A percentile compares a stretch with the other conserved stretches of the same genome.
Conservation (phyloP, 2,329 filamentous ascomycete species). For the Cladorrhinum sp. region DNA sequence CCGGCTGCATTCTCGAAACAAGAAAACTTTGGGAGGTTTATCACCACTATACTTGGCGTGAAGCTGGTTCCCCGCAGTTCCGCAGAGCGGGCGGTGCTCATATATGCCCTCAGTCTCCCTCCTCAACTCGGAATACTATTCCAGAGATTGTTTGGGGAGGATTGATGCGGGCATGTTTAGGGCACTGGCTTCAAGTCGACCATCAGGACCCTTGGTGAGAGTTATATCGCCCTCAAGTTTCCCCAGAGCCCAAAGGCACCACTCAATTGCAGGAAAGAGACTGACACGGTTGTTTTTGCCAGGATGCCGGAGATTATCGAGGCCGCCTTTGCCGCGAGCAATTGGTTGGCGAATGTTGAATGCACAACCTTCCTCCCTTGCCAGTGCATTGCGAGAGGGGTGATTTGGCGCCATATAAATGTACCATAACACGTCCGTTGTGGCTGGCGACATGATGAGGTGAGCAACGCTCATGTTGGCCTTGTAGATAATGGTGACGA, state of each 20-base stretch:
- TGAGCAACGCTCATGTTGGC: conserved; percentile 15
- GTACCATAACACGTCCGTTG: conserved; percentile 12
- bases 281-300: no score
- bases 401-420: conserved; percentile 16
- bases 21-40: conserved; percentile 9
- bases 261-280: not conserved
- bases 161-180: no score
- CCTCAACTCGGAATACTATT: not conserved
- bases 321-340: conserved; percentile 15
- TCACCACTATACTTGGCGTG: not conserved
- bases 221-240: not conserved
- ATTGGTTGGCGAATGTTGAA: conserved; percentile 12
- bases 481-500: conserved; percentile 21
- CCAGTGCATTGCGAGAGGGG: not conserved
- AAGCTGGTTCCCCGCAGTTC: conserved; percentile 18
- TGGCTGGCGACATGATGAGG: conserved; percentile 15
- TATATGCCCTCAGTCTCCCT: conserved; percentile 7
- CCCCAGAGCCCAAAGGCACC: conserved; percentile 18
- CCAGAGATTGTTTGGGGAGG: not conserved
- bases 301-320: no score
- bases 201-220: not conserved
- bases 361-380: not conserved
- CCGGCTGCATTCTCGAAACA: conserved; percentile 19
- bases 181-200: not conserved
- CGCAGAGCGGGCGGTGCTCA: conserved; percentile 14